Evolutionary conservation across 2,329 filamentous ascomycete species (phyloP).

Genomic region (Simplicillium sp.): DNA sequence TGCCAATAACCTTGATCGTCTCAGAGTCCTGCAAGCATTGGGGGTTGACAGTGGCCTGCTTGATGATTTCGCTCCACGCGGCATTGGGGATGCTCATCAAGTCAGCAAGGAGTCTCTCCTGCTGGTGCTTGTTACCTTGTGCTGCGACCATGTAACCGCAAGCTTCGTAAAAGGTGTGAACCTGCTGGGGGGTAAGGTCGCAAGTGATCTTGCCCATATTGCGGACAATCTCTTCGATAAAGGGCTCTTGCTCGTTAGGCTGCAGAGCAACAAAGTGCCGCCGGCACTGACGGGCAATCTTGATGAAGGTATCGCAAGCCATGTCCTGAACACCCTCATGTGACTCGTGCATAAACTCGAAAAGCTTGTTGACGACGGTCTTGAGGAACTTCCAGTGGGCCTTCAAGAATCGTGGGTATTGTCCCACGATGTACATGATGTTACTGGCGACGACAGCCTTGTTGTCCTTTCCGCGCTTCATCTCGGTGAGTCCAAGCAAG

Average conservation of each 20-base stretch:
- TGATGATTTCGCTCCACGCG: conserved; percentile 94
- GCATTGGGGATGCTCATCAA: conserved; percentile 89
- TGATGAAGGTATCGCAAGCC: conserved; percentile 99
- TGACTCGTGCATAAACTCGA: conserved; percentile 99
- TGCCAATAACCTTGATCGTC: conserved; percentile 96
- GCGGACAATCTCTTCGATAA: conserved; percentile 96
- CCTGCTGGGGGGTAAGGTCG: conserved; percentile 90
- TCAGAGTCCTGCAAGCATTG: conserved; percentile 82
- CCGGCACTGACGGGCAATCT: conserved; percentile 97
- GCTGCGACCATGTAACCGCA: conserved; percentile 99
- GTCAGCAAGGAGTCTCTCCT: conserved; percentile 84
- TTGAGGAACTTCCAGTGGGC: conserved; percentile 99
- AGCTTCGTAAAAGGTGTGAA: conserved; percentile 98
- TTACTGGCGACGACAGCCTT: conserved; percentile 98
- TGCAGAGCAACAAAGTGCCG: conserved; percentile 95
- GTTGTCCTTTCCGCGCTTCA: conserved; percentile 99
- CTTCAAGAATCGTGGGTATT: conserved; percentile 96
- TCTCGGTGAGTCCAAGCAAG: conserved; percentile 88
- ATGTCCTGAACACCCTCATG: conserved; percentile 99
- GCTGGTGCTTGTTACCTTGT: conserved; percentile 88
- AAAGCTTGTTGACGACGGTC: conserved; percentile 98
- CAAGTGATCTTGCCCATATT: conserved; percentile 94
- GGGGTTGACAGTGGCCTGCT: conserved; percentile 74
- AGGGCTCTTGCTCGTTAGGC: conserved; percentile 87
- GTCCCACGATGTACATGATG: conserved; percentile 99